Percentiles rank a stretch among this genome's conserved stretches.
Conservation (phyloP, 1,139 yeast species). For the Blastobotrys petasosporus region DNA sequence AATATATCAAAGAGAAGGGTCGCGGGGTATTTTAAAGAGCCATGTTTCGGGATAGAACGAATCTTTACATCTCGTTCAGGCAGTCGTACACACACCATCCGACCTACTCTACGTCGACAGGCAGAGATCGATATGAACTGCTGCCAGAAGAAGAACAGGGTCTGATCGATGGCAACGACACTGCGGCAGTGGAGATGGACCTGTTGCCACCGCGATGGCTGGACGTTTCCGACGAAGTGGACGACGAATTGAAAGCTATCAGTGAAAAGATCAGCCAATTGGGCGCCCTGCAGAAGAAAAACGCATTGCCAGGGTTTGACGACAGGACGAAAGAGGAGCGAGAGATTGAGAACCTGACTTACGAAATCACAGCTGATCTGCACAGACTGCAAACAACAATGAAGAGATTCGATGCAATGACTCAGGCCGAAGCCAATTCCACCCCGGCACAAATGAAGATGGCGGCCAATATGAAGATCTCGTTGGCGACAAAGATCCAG, state of each 20-base stretch:
- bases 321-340: conserved; percentile 68
- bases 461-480: conserved; percentile 74
- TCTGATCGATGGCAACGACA: conserved; percentile 38
- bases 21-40: not conserved
- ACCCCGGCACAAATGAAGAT: conserved; percentile 51
- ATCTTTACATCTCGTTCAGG: conserved; percentile 39
- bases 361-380: conserved; percentile 61
- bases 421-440: conserved; percentile 25
- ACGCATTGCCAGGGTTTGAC: conserved; percentile 77
- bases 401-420: conserved; percentile 54
- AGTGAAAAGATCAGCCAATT: conserved; percentile 49
- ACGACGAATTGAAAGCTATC: conserved; percentile 48
- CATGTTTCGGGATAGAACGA: conserved; percentile 42
- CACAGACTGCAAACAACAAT: conserved; percentile 74
- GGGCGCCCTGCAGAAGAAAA: conserved; percentile 67
- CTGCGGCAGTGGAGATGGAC: conserved; percentile 38
- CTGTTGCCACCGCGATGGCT: conserved; percentile 69
- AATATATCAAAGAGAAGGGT: not conserved
- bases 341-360: conserved; percentile 71
- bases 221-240: conserved; percentile 68
- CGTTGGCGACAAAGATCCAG: conserved; percentile 80
- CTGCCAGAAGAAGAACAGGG: conserved; percentile 62
- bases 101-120: conserved; percentile 13
- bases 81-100: conserved; percentile 41
- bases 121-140: conserved; percentile 26